These are phyloP conservation scores for Mikania micrantha DNA, from an alignment of 129 eudicot genomes.

Conservation along the genomic window DNA sequence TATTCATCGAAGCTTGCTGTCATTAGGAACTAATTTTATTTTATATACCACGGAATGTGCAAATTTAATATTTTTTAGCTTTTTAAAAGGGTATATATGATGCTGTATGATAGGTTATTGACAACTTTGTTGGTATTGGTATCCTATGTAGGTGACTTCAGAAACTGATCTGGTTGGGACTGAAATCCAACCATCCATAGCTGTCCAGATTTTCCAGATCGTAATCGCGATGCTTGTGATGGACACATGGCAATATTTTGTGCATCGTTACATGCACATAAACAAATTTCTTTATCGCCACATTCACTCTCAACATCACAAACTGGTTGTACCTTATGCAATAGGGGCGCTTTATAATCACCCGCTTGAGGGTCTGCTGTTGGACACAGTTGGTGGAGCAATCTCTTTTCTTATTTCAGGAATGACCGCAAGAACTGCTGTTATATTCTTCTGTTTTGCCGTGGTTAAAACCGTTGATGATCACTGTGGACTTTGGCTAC, in stretches of 20 bases:
- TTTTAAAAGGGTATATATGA: not conserved
- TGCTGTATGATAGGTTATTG: not conserved
- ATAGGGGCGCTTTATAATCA: conserved; percentile 79
- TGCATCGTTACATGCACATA: conserved; percentile 88
- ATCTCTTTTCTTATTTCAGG: conserved; percentile 67
- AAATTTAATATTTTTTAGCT: not conserved
- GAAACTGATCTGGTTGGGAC: conserved; percentile 30
- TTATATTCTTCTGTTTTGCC: conserved; percentile 78
- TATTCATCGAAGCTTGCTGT: not conserved
- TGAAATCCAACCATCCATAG: conserved; percentile 41
- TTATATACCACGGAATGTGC: not conserved
- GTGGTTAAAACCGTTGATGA: conserved; percentile 69
- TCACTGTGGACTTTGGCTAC: conserved; percentile 76
- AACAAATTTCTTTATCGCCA: conserved; percentile 69
- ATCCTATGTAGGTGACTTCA: conserved; percentile 52
- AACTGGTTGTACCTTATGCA: conserved; percentile 69
- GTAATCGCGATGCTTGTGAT: conserved; percentile 60
- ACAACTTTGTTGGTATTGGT: not conserved
- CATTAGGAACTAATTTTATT: too few species aligned
- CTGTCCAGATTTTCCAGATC: conserved; percentile 42
- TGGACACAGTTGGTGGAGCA: conserved; percentile 83
- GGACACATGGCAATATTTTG: conserved; percentile 86
- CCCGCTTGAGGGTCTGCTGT: conserved; percentile 66
- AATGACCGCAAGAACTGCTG: conserved; percentile 72
- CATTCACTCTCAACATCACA: conserved; percentile 79